These are phyloP conservation scores for Neltuma alba DNA, from an alignment of 306 rosid genomes.

Conservation along the genomic window DNA sequence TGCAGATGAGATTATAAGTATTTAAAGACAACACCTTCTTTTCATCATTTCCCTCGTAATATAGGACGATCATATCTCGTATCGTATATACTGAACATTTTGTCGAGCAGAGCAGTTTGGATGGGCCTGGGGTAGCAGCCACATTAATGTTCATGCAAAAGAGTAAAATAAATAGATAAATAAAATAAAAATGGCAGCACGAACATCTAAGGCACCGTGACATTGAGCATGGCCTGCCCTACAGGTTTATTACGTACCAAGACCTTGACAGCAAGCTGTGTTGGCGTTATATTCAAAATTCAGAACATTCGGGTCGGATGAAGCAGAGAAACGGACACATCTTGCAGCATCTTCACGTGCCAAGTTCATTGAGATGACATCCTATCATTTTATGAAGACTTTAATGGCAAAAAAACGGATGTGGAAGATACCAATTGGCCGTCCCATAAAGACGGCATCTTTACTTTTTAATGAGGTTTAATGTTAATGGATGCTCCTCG, in stretches of 20 bases:
- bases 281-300: conserved; percentile 1
- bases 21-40: not conserved
- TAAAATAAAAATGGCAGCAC: conserved; percentile 15
- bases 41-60: not conserved
- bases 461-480: conserved; percentile 11
- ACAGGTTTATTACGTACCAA: conserved; percentile 38
- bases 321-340: conserved; percentile 60
- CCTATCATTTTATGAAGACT: conserved; percentile 3
- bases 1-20: not conserved
- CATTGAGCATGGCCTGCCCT: conserved; percentile 44
- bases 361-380: conserved; percentile 15
- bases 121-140: not conserved
- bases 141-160: not conserved
- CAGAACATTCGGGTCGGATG: conserved; percentile 28
- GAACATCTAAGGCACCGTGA: conserved; percentile 32
- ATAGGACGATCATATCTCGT: not conserved
- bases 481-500: not conserved
- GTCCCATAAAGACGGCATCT: conserved; percentile 3
- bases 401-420: conserved; percentile 6
- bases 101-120: conserved; percentile 21
- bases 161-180: not conserved
- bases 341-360: conserved; percentile 38
- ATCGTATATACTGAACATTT: not conserved
- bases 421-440: not conserved
- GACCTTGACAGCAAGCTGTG: conserved; percentile 40